A percentile compares a stretch with the other conserved stretches of the same genome.
phyloP scores from a whole-genome alignment of 768 basidiomycete genomes.

The Termitomyces sp. region DNA sequence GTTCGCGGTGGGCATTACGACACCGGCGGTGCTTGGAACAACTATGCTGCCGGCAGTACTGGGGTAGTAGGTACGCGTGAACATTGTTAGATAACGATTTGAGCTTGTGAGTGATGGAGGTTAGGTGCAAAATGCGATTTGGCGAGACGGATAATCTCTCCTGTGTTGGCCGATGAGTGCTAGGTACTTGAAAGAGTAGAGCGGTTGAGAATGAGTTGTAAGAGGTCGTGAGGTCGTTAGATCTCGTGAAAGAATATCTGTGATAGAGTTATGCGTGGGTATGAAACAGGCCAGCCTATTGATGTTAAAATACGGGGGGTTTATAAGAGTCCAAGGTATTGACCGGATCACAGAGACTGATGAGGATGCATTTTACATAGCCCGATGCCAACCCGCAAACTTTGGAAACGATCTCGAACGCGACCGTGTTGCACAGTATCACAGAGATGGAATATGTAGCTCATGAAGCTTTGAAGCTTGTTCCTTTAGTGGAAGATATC shows the following conservation, averaged over 20 bases:
- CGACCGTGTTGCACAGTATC: background rate
- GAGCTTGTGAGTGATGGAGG: background rate
- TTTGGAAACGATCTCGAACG: constrained; percentile 3
- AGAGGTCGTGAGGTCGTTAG: constrained; percentile 15
- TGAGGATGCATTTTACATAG: constrained; percentile 2
- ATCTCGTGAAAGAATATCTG: constrained; percentile 14
- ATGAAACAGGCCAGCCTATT: constrained; percentile 18
- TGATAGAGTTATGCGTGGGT: constrained; percentile 6
- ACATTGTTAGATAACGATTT: constrained; percentile 8
- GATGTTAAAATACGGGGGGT: constrained; percentile 2
- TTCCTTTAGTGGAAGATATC: background rate
- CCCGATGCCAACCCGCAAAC: constrained; percentile 1
- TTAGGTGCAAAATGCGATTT: background rate
- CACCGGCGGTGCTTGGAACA: constrained; percentile 8
- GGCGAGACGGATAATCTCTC: background rate
- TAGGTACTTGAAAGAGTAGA: background rate
- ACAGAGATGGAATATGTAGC: background rate
- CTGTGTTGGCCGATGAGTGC: background rate
- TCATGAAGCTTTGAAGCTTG: background rate
- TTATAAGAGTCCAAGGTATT: constrained; percentile 2
- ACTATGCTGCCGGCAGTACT: constrained; percentile 16
- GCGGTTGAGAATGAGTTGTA: constrained; percentile 7
- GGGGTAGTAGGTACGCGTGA: constrained; percentile 15
- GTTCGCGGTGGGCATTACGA: constrained; percentile 6
- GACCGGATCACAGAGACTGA: constrained; percentile 6